A percentile compares a stretch with the other conserved stretches of the same genome.
Evolutionary conservation across 768 basidiomycete genomes (phyloP).

Genomic region (Hortiboletus campestris): DNA sequence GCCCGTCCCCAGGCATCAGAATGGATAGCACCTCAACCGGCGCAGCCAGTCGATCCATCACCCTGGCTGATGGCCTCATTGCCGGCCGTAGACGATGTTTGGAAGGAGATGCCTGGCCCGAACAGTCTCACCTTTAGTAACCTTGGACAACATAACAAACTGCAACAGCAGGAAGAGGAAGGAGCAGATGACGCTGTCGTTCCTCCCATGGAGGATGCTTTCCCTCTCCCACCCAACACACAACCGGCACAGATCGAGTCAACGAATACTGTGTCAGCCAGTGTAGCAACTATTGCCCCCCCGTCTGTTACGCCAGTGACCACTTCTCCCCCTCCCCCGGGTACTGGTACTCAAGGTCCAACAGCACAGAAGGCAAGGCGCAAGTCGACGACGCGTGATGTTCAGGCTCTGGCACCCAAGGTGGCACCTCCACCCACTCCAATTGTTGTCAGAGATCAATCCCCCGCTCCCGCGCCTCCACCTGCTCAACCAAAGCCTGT

Average conservation of each 20-base stretch:
- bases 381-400: slow-evolving; percentile 28
- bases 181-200: slow-evolving; percentile 15
- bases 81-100: slow-evolving; percentile 44
- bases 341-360: slow-evolving; percentile 15
- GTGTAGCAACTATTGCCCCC: neutral
- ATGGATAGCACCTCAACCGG: slow-evolving; percentile 35
- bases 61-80: slow-evolving; percentile 56
- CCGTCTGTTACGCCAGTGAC: slow-evolving; percentile 11
- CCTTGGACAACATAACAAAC: slow-evolving; percentile 57
- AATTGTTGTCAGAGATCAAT: slow-evolving; percentile 19
- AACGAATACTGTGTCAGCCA: slow-evolving; percentile 6
- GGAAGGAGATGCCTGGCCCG: slow-evolving; percentile 43
- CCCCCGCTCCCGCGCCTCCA: slow-evolving; percentile 21
- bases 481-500: slow-evolving; percentile 46
- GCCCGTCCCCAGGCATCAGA: slow-evolving; percentile 30
- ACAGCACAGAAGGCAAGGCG: slow-evolving; percentile 24
- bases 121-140: slow-evolving; percentile 57
- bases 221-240: slow-evolving; percentile 13
- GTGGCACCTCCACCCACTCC: slow-evolving; percentile 3
- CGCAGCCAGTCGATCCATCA: slow-evolving; percentile 40
- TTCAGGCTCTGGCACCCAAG: slow-evolving; percentile 23
- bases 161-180: slow-evolving; percentile 41
- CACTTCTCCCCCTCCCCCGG: slow-evolving; percentile 10
- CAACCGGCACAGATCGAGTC: slow-evolving; percentile 16
- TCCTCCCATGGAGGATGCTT: slow-evolving; percentile 16